Evolutionary conservation across 306 rosid genomes (phyloP), one percentile per base, ranked within the genome.

Genomic region (Vachellia pachyceras): DNA sequence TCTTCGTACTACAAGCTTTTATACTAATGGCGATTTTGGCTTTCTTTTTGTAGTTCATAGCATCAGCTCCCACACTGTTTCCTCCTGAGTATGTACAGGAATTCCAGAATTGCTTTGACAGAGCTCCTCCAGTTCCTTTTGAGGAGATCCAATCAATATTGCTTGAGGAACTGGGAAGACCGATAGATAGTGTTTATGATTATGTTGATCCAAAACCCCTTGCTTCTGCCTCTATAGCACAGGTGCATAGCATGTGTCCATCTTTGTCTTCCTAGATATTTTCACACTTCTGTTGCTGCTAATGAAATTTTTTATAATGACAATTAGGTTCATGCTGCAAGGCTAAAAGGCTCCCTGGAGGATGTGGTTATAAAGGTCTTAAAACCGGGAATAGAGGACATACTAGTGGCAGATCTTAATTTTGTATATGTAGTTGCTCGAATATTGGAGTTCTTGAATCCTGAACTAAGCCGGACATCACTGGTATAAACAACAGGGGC

Each of bases 221-320:
- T 81, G 98, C 99, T 85, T 95, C 96, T 23, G 99, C 99, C 79
- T 95, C 99, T 33, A 87, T 95, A 88, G 99, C 99, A 75, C 98
- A 93, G 90, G 98, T 93, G 77, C 35, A 65, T 58, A 29, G 36
- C 73, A 18, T 61, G 76, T 22, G 29, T 79, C 74, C 79, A 47
- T 20, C 73, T 78, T 79, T 75, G 60, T 71, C 68, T 76, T 60
- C 70, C 64, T 49, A 54, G 42, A 54, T 58, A 46, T 41, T 17
- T 69, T 61, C 25, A 37, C 63, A 69, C 73, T 3, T 67, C 73
- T 11, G 6, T 41, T 17, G 60, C 41, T 49, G 29, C 72, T 85
- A 55, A 81, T 87, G 46, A 76, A 72, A 29, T 64, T 82, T 76
- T 67, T 55, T 74, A 50, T 77, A 71, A 68, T 64, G 44, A 55